A percentile compares a stretch with the other conserved stretches of the same genome.
These are phyloP conservation scores for Claviceps monticola DNA, from an alignment of 2,329 filamentous ascomycete genomes.

Conservation along the genomic window DNA sequence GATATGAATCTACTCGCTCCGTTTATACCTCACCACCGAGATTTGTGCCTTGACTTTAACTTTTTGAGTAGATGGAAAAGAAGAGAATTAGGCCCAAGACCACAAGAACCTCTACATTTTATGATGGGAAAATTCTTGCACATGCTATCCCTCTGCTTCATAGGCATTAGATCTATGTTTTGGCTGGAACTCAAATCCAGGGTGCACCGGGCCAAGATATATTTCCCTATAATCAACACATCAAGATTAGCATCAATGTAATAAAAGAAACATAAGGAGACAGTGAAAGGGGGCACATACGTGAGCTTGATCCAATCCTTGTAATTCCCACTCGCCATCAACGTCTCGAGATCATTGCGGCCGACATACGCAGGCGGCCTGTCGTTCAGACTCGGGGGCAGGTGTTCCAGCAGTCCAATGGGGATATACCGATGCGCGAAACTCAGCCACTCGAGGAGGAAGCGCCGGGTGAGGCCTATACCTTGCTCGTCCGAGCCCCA, in stretches of 20 bases:
- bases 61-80: too few relatives aligned
- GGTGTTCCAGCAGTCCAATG: conserved; percentile 70
- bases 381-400: conserved; percentile 83
- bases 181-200: conserved; percentile 85
- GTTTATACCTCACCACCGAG: too few relatives aligned
- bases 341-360: conserved; percentile 82
- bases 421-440: conserved; percentile 89
- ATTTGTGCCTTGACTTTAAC: too few relatives aligned
- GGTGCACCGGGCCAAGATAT: conserved; percentile 85
- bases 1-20: too few relatives aligned
- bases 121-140: too few relatives aligned
- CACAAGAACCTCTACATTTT: too few relatives aligned
- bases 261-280: background rate
- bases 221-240: conserved; percentile 55
- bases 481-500: conserved; percentile 96
- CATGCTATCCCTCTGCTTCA: conserved; percentile 51
- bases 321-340: conserved; percentile 82
- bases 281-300: conserved; percentile 35
- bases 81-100: too few relatives aligned
- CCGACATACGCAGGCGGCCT: conserved; percentile 73
- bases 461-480: conserved; percentile 77
- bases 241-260: background rate
- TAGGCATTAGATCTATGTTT: conserved; percentile 96
- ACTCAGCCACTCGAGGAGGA: conserved; percentile 90
- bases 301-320: conserved; percentile 98